A percentile compares a stretch with the other conserved stretches of the same genome.
Evolutionary conservation across 495 filamentous ascomycete species (phyloP).

Genomic region (Tuber magnatum): DNA sequence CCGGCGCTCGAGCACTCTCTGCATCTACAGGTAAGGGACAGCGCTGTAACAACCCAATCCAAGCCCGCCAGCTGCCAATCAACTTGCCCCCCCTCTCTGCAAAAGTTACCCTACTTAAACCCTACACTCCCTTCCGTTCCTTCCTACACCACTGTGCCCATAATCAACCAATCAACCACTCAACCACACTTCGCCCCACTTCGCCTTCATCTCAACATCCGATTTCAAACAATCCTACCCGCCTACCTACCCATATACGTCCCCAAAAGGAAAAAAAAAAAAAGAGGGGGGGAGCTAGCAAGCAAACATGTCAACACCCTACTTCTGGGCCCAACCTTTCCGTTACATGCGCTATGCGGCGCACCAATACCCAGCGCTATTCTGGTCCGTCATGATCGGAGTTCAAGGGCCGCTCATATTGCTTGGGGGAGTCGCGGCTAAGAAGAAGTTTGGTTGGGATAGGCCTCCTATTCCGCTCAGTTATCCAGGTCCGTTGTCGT

Average conservation of each 20-base stretch:
- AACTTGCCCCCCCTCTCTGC: background rate
- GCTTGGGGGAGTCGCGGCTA: slow-evolving; percentile 60
- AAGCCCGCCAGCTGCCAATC: background rate
- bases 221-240: background rate
- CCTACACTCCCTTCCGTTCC: background rate
- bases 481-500: slow-evolving; percentile 70
- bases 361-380: slow-evolving; percentile 77
- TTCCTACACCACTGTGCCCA: background rate
- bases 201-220: background rate
- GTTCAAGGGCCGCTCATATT: slow-evolving; percentile 62
- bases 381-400: slow-evolving; percentile 73
- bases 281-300: background rate
- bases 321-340: slow-evolving; percentile 74
- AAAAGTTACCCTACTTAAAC: slow-evolving; percentile 13
- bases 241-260: background rate
- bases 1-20: no score
- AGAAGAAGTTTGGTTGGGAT: slow-evolving; percentile 63
- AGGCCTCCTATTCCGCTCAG: slow-evolving; percentile 68
- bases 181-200: slow-evolving; percentile 6
- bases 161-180: background rate
- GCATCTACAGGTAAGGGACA: no score
- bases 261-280: background rate
- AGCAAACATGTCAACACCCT: slow-evolving; percentile 47
- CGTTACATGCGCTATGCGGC: slow-evolving; percentile 80
- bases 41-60: background rate